Conservation (phyloP, 768 basidiomycete genomes). For the Suillus clintonianus region DNA sequence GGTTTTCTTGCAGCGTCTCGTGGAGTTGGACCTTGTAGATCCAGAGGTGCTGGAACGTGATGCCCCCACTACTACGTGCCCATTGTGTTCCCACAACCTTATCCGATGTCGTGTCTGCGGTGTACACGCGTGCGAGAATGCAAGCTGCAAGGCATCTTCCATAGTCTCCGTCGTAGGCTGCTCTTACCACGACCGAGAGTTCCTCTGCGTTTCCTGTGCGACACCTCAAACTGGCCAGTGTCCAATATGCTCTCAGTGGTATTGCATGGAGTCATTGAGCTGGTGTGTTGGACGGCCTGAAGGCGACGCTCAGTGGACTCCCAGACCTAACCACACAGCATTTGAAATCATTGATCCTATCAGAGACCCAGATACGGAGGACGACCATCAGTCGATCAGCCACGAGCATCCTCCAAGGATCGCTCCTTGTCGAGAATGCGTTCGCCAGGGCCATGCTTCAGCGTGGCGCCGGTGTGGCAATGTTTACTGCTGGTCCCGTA, state of each 20-base stretch:
- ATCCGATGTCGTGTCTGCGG: background rate
- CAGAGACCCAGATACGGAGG: background rate
- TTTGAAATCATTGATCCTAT: background rate
- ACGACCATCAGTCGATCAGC: background rate
- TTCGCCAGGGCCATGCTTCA: background rate
- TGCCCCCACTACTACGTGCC: background rate
- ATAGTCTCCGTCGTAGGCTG: background rate
- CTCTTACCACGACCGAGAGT: background rate
- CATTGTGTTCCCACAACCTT: background rate
- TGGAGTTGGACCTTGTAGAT: background rate
- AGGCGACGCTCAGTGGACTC: background rate
- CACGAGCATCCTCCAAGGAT: background rate
- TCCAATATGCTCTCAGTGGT: background rate
- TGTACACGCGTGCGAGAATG: background rate
- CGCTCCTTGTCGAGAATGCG: background rate
- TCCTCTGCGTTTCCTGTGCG: background rate
- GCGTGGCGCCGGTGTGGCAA: background rate
- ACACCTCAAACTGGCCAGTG: background rate
- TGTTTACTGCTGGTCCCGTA: background rate
- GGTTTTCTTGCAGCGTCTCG: background rate
- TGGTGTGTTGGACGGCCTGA: constrained; percentile 3
- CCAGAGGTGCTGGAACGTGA: background rate
- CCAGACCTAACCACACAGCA: background rate
- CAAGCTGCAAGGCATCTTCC: background rate
- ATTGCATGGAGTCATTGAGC: background rate